A percentile compares a stretch with the other conserved stretches of the same genome.
These are phyloP conservation scores for Scedosporium apiospermum DNA, from an alignment of 2,329 filamentous ascomycete species.

Conservation along the genomic window DNA sequence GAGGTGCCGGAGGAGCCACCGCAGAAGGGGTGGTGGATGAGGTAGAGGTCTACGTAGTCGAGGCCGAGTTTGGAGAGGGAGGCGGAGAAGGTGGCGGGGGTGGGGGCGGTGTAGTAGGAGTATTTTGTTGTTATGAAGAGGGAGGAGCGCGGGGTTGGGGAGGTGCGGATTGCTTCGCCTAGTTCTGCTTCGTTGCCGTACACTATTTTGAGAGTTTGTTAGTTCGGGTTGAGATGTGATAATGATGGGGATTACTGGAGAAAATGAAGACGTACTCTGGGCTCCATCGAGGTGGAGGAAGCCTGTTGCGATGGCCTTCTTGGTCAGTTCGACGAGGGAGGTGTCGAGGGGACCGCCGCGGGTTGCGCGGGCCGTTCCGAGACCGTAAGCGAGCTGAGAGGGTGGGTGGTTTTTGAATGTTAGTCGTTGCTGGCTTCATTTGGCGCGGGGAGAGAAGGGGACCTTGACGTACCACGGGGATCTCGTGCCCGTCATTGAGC, in stretches of 20 bases:
- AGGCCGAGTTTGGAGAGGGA: conserved; percentile 57
- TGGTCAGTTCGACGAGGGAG: conserved; percentile 36
- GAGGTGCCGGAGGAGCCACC: conserved; percentile 17
- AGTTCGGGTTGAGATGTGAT: conserved; percentile 6
- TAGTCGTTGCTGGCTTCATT: background rate
- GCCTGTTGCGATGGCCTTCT: conserved; percentile 58
- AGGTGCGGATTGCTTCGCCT: conserved; percentile 59
- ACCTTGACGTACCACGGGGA: conserved; percentile 49
- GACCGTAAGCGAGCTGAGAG: conserved; percentile 56
- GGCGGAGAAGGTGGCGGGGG: conserved; percentile 41
- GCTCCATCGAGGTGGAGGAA: conserved; percentile 69
- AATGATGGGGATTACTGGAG: background rate
- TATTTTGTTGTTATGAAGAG: conserved; percentile 60
- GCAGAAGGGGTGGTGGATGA: conserved; percentile 50
- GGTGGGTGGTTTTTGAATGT: too few relatives aligned
- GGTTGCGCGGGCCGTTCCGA: conserved; percentile 59
- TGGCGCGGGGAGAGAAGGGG: background rate
- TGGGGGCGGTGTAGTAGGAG: conserved; percentile 27
- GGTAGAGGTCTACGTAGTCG: conserved; percentile 64
- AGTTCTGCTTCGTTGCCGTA: conserved; percentile 62
- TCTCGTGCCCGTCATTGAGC: conserved; percentile 64
- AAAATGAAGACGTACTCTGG: conserved; percentile 52
- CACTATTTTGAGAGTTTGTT: conserved; percentile 21
- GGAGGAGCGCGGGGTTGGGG: conserved; percentile 53
- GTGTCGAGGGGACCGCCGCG: conserved; percentile 44